Conservation (phyloP, 768 basidiomycete genomes). For the Suillus alpinus region DNA sequence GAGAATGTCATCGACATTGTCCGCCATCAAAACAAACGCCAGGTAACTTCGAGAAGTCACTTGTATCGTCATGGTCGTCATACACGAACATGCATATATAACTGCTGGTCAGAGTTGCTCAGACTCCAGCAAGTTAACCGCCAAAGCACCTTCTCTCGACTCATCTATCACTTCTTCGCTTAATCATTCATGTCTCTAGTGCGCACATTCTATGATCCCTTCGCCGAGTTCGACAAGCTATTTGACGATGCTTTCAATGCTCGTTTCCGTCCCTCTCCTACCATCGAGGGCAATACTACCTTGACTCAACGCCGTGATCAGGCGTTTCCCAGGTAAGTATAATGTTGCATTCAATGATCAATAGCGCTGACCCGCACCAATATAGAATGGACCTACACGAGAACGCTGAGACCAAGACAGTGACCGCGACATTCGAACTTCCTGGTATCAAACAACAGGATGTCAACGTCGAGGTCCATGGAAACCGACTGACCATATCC, state of each 20-base stretch:
- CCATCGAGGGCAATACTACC: slow-evolving; percentile 12
- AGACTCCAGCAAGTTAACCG: background rate
- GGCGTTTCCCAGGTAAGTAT: slow-evolving; percentile 28
- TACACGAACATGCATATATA: background rate
- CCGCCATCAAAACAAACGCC: background rate
- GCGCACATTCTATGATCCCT: slow-evolving; percentile 33
- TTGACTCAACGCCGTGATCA: background rate
- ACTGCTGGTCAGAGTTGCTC: background rate
- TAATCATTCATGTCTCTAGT: slow-evolving; percentile 26
- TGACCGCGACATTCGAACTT: slow-evolving; percentile 57
- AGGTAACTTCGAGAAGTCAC: background rate
- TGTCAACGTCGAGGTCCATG: slow-evolving; percentile 49
- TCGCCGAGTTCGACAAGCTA: slow-evolving; percentile 40
- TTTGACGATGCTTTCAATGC: slow-evolving; percentile 35
- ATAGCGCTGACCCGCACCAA: background rate
- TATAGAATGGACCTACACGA: slow-evolving; percentile 57
- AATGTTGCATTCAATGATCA: background rate
- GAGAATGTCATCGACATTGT: background rate
- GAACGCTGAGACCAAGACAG: slow-evolving; percentile 41
- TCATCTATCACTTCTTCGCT: background rate
- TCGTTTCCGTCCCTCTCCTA: slow-evolving; percentile 18
- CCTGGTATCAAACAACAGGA: slow-evolving; percentile 54
- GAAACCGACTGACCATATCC: slow-evolving; percentile 47
- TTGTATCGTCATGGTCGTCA: background rate
- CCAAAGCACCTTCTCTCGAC: background rate